These are phyloP conservation scores for Sporothrix inflata DNA, from an alignment of 2,329 filamentous ascomycete genomes.

Conservation along the genomic window DNA sequence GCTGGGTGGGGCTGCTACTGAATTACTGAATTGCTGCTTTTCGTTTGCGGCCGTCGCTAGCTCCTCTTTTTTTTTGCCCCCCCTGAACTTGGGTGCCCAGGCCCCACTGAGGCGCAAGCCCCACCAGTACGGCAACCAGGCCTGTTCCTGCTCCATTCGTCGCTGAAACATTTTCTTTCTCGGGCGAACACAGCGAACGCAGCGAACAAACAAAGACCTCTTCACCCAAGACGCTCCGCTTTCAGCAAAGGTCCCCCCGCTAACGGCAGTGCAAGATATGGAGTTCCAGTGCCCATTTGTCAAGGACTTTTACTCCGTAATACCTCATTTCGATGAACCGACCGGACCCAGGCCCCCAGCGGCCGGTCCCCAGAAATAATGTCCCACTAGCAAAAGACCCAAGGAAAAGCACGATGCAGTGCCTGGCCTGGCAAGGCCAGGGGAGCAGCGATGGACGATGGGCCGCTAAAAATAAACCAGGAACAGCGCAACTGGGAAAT, in stretches of 20 bases:
- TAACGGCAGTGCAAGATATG: conserved; percentile 9
- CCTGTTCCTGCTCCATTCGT: conserved; percentile 17
- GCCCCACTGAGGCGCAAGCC: conserved; percentile 10
- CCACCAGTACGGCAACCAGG: conserved; percentile 7
- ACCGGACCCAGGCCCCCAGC: background rate
- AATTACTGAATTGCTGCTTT: background rate
- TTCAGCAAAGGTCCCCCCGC: conserved; percentile 17
- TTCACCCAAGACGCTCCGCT: background rate
- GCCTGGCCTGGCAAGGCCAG: background rate
- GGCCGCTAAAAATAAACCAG: conserved; percentile 25
- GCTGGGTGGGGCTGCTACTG: conserved; percentile 17
- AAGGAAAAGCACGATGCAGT: background rate
- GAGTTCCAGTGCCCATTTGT: background rate
- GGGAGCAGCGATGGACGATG: background rate
- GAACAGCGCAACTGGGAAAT: conserved; percentile 13
- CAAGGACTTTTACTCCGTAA: background rate
- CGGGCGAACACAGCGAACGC: background rate
- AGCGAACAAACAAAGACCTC: background rate
- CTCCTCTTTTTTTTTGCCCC: background rate
- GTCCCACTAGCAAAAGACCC: background rate
- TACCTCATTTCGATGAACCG: background rate
- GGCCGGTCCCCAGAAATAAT: conserved; percentile 5
- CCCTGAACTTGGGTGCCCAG: background rate
- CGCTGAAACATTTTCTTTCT: conserved; percentile 21
- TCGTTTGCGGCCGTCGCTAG: background rate